Evolutionary conservation across 768 basidiomycete genomes (phyloP), one percentile per base, ranked within the genome.

Genomic region (Termitomyces sp.): DNA sequence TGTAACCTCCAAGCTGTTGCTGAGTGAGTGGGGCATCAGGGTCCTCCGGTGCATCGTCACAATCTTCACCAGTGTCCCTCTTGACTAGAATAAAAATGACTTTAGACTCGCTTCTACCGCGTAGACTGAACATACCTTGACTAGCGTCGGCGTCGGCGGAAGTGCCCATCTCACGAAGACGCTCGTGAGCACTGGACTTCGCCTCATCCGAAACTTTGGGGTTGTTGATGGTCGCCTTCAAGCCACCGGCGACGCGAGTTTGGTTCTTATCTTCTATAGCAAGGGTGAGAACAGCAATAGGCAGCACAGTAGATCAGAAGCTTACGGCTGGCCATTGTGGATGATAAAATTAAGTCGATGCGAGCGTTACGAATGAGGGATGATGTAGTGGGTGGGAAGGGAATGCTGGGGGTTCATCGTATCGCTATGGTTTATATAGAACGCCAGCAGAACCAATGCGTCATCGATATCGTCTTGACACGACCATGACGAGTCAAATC

Each of bases 191-290:
- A 17, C 73, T 71, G 44, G 71, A 67, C 64, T 83, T 83, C 0
- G 83, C 84, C 57, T 78, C 78, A 0, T 74, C 71, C 4, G 81
- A 83, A 44, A 84, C 80, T 51, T 79, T 73, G 11, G 82, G 83
- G 66, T 87, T 86, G 62, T 77, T 68, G 1, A 83, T 71, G 9
- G 84, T 71, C 10, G 84, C 83, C 64, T 83, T 84, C 58, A 82
- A 71, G 41, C 85, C 84, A 5, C 77, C 80, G 38, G 75, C 63
- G 35, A 68, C 66, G 44, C 37, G 37, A 12, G 50, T 50, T 17
- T 23, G 1, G 23, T 23, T 23, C 23, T 9, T 5, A 17, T 50
- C 49, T 11, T 37, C 35, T 50, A 15, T 1, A 14, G 3, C n/a
- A 4, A 9, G 0, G 14, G 7, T 35, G 2, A 19, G 15, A 0